Conservation (phyloP, 2,329 filamentous ascomycete genomes). For the Alternaria panax region DNA sequence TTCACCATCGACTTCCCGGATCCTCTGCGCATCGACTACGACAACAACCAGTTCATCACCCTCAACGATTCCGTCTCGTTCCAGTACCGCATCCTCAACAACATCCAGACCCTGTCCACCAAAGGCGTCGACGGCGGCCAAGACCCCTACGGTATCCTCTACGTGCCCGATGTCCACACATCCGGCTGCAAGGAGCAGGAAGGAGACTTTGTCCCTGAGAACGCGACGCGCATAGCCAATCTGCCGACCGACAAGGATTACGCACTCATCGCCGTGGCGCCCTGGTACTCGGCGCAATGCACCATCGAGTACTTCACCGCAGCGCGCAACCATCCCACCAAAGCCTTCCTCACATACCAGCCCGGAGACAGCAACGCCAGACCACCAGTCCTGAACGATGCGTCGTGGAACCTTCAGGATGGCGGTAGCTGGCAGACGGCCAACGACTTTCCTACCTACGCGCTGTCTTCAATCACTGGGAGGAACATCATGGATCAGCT, state of each 20-base stretch:
- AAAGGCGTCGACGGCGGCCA: slow-evolving; percentile 68
- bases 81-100: slow-evolving; percentile 53
- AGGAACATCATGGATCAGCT: slow-evolving; percentile 73
- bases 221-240: slow-evolving; percentile 76
- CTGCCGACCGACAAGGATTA: slow-evolving; percentile 70
- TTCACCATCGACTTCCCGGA: slow-evolving; percentile 50
- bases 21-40: slow-evolving; percentile 35
- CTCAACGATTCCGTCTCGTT: slow-evolving; percentile 45
- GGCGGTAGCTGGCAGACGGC: slow-evolving; percentile 72
- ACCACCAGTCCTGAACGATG: slow-evolving; percentile 71
- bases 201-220: slow-evolving; percentile 71
- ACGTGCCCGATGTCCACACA: slow-evolving; percentile 74
- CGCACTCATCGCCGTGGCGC: slow-evolving; percentile 80
- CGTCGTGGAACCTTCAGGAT: slow-evolving; percentile 75
- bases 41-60: slow-evolving; percentile 43
- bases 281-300: slow-evolving; percentile 81
- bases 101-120: slow-evolving; percentile 78
- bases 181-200: slow-evolving; percentile 71
- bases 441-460: slow-evolving; percentile 84
- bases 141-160: slow-evolving; percentile 79
- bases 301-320: slow-evolving; percentile 73
- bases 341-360: slow-evolving; percentile 65
- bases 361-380: slow-evolving; percentile 58
- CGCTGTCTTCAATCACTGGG: slow-evolving; percentile 74
- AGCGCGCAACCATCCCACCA: slow-evolving; percentile 65